Conservation (phyloP, 768 basidiomycete genomes). For the Gyrodon lividus region DNA sequence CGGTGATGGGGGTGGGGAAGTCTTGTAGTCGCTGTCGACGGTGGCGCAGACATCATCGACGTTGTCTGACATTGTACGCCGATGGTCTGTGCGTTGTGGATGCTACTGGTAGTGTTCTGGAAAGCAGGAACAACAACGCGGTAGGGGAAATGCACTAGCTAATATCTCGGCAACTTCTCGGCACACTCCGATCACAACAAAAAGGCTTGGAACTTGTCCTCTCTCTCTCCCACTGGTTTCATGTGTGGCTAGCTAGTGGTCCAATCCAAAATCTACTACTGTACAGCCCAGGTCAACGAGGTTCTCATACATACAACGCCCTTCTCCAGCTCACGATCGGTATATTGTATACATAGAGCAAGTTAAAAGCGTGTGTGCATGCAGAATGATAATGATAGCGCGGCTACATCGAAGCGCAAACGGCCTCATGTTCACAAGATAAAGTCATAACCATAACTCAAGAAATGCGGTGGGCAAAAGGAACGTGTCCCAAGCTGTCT, state of each 20-base stretch:
- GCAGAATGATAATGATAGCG: neutral
- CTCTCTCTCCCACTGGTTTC: conserved; percentile 1
- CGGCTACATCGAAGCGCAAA: neutral
- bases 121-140: conserved; percentile 33
- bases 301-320: neutral
- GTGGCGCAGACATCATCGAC: conserved; percentile 15
- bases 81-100: conserved; percentile 32
- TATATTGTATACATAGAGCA: neutral
- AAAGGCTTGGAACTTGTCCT: conserved; percentile 5
- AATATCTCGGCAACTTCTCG: conserved; percentile 20
- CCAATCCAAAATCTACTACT: neutral
- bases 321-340: neutral
- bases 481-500: neutral
- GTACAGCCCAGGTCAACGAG: neutral
- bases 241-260: neutral
- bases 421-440: neutral
- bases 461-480: neutral
- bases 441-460: neutral
- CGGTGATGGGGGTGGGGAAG: conserved; percentile 36
- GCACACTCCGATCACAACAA: conserved; percentile 35
- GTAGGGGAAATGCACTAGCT: conserved; percentile 22
- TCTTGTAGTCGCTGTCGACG: conserved; percentile 19
- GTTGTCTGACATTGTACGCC: conserved; percentile 28
- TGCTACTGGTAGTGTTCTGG: conserved; percentile 20
- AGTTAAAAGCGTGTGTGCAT: neutral